Conservation (phyloP, 2,329 filamentous ascomycete species). For the Trichoderma sp. region DNA sequence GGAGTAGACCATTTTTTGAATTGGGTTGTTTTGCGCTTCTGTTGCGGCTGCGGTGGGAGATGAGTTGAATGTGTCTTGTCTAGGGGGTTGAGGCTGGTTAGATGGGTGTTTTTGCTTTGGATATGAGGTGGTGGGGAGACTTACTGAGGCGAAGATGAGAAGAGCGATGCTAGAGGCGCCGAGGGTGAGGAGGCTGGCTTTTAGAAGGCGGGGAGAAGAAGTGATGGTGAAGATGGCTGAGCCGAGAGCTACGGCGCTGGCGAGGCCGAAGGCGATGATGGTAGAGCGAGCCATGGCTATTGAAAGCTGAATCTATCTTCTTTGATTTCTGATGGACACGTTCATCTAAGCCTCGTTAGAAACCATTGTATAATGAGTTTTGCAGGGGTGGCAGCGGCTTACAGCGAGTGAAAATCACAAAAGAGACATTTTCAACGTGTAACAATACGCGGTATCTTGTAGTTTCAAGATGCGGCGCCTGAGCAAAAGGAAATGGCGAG, state of each 20-base stretch:
- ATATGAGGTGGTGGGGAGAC: not conserved
- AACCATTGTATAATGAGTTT: not conserved
- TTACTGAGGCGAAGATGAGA: conserved; percentile 33
- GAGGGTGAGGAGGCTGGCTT: conserved; percentile 18
- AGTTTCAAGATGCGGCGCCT: not conserved
- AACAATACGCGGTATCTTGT: not conserved
- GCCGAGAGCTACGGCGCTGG: not conserved
- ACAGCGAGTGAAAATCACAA: not conserved
- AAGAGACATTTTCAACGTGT: not conserved
- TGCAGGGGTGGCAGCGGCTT: not conserved
- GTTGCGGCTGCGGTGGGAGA: conserved; percentile 23
- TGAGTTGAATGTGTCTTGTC: conserved; percentile 33
- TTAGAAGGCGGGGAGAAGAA: not conserved
- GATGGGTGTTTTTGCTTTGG: not conserved
- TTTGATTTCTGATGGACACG: not conserved
- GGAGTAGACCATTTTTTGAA: conserved; percentile 16
- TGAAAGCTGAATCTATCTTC: not conserved
- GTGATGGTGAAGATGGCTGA: not conserved
- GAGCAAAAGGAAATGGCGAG: not conserved
- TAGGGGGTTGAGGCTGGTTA: conserved; percentile 17
- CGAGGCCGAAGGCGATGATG: not conserved
- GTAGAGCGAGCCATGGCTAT: not conserved
- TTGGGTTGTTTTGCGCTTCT: conserved; percentile 19
- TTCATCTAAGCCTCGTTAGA: not conserved
- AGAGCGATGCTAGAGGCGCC: conserved; percentile 25